Conservation (phyloP, 2,329 filamentous ascomycete species). For the Phaeosphaeriaceae sp. region DNA sequence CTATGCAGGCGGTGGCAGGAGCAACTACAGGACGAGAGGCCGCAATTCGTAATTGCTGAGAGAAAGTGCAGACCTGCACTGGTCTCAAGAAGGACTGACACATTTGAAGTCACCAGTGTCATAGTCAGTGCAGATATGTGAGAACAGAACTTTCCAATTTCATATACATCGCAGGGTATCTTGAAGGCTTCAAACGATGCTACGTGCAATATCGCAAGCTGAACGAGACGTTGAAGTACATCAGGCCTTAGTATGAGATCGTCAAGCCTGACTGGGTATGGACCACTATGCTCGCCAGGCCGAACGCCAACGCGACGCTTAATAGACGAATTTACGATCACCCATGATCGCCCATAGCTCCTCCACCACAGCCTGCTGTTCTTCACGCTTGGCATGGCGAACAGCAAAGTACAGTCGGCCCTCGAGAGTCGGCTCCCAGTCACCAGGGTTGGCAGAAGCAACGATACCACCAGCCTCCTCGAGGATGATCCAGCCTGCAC, state of each 20-base stretch:
- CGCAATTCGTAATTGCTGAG: not conserved
- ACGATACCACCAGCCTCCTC: conserved; percentile 49
- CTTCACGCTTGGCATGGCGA: conserved; percentile 35
- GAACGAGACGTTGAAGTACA: not conserved
- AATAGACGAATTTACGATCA: conserved; percentile 39
- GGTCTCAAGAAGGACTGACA: not conserved
- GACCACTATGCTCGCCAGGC: not conserved
- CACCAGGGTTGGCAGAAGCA: conserved; percentile 43
- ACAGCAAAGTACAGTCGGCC: conserved; percentile 46
- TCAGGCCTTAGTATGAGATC: not conserved
- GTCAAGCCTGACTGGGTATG: not conserved
- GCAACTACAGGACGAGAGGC: not conserved
- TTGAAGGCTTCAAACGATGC: not conserved
- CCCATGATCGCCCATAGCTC: conserved; percentile 48
- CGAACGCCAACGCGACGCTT: not conserved
- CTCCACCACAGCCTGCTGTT: conserved; percentile 42
- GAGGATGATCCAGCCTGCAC: conserved; percentile 48
- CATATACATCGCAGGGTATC: not conserved
- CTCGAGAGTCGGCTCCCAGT: conserved; percentile 45
- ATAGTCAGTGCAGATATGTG: not conserved
- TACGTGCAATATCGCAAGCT: not conserved
- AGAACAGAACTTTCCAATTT: not conserved
- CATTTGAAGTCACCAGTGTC: not conserved
- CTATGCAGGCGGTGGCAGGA: not conserved
- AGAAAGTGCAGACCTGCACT: no score